Conservation (phyloP, 2,329 filamentous ascomycete genomes). For the Fusarium sulawesiense region DNA sequence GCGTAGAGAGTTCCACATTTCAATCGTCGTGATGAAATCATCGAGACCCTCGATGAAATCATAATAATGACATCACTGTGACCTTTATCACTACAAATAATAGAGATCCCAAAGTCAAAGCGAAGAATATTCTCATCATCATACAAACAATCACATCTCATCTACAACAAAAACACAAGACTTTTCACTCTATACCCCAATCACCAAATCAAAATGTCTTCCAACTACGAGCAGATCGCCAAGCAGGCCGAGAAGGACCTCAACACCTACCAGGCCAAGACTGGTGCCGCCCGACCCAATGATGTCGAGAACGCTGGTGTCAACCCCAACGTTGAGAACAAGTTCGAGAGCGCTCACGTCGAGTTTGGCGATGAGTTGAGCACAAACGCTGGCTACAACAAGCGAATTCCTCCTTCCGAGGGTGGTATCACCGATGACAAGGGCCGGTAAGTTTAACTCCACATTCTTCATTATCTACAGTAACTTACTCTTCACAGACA, state of each 20-base stretch:
- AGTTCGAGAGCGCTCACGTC: conserved; percentile 51
- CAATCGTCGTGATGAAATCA: conserved; percentile 41
- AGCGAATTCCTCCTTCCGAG: conserved; percentile 59
- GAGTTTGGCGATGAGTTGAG: conserved; percentile 57
- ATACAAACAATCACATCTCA: neutral
- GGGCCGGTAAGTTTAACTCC: conserved; percentile 53
- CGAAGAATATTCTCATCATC: neutral
- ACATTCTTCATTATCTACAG: neutral
- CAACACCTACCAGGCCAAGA: conserved; percentile 62
- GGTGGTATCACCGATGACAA: conserved; percentile 58
- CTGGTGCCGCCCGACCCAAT: conserved; percentile 55
- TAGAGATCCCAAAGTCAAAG: neutral
- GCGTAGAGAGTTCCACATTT: conserved; percentile 35
- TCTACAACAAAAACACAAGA: neutral
- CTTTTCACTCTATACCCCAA: neutral
- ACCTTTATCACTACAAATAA: conserved; percentile 29
- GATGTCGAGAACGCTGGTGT: conserved; percentile 57
- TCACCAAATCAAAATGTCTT: conserved; percentile 46
- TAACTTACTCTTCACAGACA: conserved; percentile 50
- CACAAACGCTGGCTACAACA: conserved; percentile 60
- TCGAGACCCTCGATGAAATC: conserved; percentile 42
- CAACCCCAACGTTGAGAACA: conserved; percentile 55
- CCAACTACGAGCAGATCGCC: conserved; percentile 57
- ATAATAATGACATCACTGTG: conserved; percentile 41
- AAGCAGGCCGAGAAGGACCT: conserved; percentile 60